Base-by-base conservation (phyloP, 441 rosid species). In the Geranium incanum region DNA sequence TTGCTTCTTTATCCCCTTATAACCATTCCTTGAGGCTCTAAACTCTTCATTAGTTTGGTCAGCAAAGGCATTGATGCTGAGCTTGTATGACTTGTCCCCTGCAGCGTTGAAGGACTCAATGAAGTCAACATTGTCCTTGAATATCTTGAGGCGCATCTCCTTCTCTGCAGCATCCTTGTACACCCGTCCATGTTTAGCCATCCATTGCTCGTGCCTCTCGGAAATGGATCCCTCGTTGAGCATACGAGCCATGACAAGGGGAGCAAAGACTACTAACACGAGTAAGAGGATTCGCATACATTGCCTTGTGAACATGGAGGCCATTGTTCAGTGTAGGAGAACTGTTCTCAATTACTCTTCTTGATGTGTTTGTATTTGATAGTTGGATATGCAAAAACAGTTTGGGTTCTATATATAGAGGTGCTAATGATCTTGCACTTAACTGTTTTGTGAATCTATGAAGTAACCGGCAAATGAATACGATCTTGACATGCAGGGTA, bases 61-160 rank as follows among this genome's bases (percentile, higher is more conserved):
- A 13, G 81, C 83, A 13, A 78, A 85, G 23, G 67, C 74, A 1
- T 85, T 81, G 50, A 79, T 57, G 50, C 79, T 77, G 21, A 81
- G 81, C 75, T 76, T 80, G 70, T 82, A 82, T 11, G 79, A 48
- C 52, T 74, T 71, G 2, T 81, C 74, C 2, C 74, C 70, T 1
- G 75, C 78, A 4, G 76, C 77, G 70, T 83, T 83, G 7, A 83
- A 77, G 1, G 81, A 73, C 21, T 81, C 82, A 11, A 85, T 67
- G 67, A 69, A 78, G 33, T 83, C 85, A 86, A 23, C 88, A 83
- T 15, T 59, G 70, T 57, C 81, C 82, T 83, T 83, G 86, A 86
- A 85, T 68, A 86, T 82, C 67, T 78, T 72, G 43, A 85, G 68
- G 66, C 84, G 74, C 69, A 43, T 75, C 28, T 63, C 74, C 19